Evolutionary conservation across 768 basidiomycete species (phyloP), one percentile per base, ranked within the genome.

Genomic region (Mycena venus): DNA sequence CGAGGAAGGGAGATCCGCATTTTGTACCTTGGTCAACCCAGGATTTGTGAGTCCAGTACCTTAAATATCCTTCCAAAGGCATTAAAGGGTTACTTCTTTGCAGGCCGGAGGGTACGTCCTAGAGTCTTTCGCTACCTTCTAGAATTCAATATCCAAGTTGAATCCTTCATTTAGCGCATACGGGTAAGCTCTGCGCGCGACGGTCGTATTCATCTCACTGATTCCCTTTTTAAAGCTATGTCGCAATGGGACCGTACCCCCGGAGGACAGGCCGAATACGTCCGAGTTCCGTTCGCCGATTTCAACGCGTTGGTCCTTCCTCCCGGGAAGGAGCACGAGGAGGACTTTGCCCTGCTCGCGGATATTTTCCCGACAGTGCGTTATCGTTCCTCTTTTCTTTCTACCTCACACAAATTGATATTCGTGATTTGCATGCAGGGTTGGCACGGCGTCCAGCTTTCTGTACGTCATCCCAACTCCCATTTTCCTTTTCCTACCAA

Each of bases 11-110:
- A 85, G 74, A 44, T 88, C 90, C 8, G 90, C 88, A 0, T 91
- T 90, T 78, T 91, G 90, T 78, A 90, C 89, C 4, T 79, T 86
- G 59, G 90, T 91, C 14, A 91, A 91, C 71, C 90, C 90, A 15
- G 89, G 90, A 75, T 90, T 89, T 77, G 89, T 89, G 75, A 75
- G 88, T 85, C 10, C 14, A 15, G n/a, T 36, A 38, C 23, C 14
- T 19, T 19, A 12, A 31, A 21, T 42, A 36, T 44, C 17, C 7
- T 19, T 15, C 12, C 4, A 31, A 32, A 23, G 19, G 40, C 15
- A 36, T 14, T 23, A 23, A 59, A 14, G 38, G 19, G 40, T 40
- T 31, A 23, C 29, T 61, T n/a, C 32, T 7, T 27, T 44, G 29
- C 38, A 88, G 88, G 88, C 88, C 69, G 87, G 88, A 77, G 88